Percentiles rank a stretch among this genome's conserved stretches.
Evolutionary conservation across 2,329 filamentous ascomycete species (phyloP).

Genomic region (Verruconis gallopava): DNA sequence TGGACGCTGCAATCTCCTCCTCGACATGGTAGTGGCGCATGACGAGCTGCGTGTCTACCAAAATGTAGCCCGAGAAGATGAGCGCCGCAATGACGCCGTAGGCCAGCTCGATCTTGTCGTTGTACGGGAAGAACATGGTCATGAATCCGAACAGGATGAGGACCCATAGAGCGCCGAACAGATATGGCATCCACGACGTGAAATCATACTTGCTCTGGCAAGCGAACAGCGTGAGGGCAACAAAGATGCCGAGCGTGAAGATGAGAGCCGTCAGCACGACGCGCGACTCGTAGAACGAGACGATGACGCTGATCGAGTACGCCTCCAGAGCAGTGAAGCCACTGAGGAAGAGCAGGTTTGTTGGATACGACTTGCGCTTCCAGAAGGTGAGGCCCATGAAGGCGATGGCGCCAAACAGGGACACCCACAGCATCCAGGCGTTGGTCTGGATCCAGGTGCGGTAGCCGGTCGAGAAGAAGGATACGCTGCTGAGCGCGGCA

Average conservation of each 20-base stretch:
- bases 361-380: constrained; percentile 92
- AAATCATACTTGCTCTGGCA: constrained; percentile 99
- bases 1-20: constrained; percentile 91
- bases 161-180: constrained; percentile 83
- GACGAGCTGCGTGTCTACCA: constrained; percentile 91
- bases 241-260: constrained; percentile 59
- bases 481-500: constrained; percentile 64
- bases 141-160: constrained; percentile 89
- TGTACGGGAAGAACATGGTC: constrained; percentile 75
- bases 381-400: constrained; percentile 85
- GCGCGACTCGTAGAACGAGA: constrained; percentile 71
- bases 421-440: constrained; percentile 72
- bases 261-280: constrained; percentile 85
- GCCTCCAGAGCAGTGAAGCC: constrained; percentile 87
- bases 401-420: constrained; percentile 68
- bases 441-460: constrained; percentile 77
- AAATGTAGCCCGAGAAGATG: constrained; percentile 87
- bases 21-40: constrained; percentile 95
- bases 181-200: constrained; percentile 90
- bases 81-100: constrained; percentile 74
- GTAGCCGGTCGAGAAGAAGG: constrained; percentile 72
- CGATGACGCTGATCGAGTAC: constrained; percentile 84
- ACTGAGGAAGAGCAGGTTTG: constrained; percentile 82
- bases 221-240: constrained; percentile 62
- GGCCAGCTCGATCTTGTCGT: constrained; percentile 67